These are phyloP conservation scores for Candida dajiaensis DNA, from an alignment of 805 yeast species.

Conservation along the genomic window DNA sequence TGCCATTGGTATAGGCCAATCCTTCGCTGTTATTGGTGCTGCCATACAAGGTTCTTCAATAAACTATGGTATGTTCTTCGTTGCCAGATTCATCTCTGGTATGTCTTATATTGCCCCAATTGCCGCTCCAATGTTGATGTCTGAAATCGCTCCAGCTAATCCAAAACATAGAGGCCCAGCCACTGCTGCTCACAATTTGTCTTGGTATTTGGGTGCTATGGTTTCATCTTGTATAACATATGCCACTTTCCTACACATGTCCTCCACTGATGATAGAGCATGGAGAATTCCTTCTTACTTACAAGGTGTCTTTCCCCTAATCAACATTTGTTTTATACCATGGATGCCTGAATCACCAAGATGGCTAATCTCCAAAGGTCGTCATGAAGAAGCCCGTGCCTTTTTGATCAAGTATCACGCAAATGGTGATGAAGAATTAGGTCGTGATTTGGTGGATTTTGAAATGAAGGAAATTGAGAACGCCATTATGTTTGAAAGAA, in stretches of 20 bases:
- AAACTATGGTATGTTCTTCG: conserved; percentile 20
- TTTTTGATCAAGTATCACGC: conserved; percentile 37
- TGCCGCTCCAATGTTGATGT: conserved; percentile 44
- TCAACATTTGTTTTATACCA: conserved; percentile 31
- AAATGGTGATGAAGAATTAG: conserved; percentile 24
- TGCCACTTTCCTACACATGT: conserved; percentile 33
- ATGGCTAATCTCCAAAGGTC: conserved; percentile 35
- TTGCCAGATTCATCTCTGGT: conserved; percentile 41
- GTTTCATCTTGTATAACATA: conserved; percentile 47
- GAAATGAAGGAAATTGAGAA: conserved; percentile 36
- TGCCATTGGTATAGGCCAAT: conserved; percentile 16
- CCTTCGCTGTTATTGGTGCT: conserved; percentile 21
- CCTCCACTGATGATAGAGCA: conserved; percentile 26
- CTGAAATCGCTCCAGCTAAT: conserved; percentile 45
- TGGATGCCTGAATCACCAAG: conserved; percentile 48
- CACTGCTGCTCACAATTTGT: conserved; percentile 43
- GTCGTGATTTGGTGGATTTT: conserved; percentile 28
- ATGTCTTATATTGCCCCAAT: conserved; percentile 39
- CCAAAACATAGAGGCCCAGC: conserved; percentile 29
- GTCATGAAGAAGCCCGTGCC: conserved; percentile 36
- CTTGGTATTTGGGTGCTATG: conserved; percentile 51
- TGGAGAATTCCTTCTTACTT: conserved; percentile 53
- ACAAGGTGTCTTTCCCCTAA: conserved; percentile 42
- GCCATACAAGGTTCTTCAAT: conserved; percentile 25
- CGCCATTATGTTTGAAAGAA: conserved; percentile 35